Percentiles rank a stretch among this genome's conserved stretches.
phyloP scores from a whole-genome alignment of 495 filamentous ascomycete species.

The Penicillium ochrochloron region DNA sequence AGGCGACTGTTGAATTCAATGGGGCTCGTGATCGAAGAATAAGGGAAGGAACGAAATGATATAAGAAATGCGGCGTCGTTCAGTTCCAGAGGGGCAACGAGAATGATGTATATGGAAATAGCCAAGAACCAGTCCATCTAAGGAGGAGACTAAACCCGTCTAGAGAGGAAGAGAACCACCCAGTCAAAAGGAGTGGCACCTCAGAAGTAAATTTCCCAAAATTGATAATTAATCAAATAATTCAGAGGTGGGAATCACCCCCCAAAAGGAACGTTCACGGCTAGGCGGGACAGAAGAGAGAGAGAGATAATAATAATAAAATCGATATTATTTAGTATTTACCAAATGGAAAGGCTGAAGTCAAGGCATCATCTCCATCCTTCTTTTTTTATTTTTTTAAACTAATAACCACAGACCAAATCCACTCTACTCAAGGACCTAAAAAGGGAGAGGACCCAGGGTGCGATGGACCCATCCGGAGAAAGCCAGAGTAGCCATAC shows the following conservation, averaged over 20 bases:
- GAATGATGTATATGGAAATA: constrained; percentile 38
- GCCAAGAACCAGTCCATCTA: constrained; percentile 39
- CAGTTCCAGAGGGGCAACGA: constrained; percentile 24
- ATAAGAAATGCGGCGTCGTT: constrained; percentile 13
- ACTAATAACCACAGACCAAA: constrained; percentile 28
- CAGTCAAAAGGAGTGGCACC: constrained; percentile 18
- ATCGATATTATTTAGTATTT: constrained; percentile 18
- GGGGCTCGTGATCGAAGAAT: not conserved
- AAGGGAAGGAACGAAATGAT: constrained; percentile 23
- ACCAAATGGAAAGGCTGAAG: constrained; percentile 39
- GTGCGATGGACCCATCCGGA: constrained; percentile 43
- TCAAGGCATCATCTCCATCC: constrained; percentile 49
- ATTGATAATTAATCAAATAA: constrained; percentile 15
- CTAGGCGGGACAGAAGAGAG: constrained; percentile 24
- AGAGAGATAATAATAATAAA: constrained; percentile 23
- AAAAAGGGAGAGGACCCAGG: constrained; percentile 38
- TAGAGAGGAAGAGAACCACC: constrained; percentile 19
- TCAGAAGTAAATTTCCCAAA: constrained; percentile 9
- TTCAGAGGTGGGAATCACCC: constrained; percentile 20
- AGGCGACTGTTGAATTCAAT: not conserved
- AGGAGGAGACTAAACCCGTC: constrained; percentile 40
- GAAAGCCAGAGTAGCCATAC: constrained; percentile 41
- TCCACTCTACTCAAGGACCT: constrained; percentile 23
- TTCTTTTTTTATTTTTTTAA: constrained; percentile 11
- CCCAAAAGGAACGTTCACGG: constrained; percentile 35